These are phyloP conservation scores for Xylaria venustula DNA, from an alignment of 495 filamentous ascomycete genomes.

Conservation along the genomic window DNA sequence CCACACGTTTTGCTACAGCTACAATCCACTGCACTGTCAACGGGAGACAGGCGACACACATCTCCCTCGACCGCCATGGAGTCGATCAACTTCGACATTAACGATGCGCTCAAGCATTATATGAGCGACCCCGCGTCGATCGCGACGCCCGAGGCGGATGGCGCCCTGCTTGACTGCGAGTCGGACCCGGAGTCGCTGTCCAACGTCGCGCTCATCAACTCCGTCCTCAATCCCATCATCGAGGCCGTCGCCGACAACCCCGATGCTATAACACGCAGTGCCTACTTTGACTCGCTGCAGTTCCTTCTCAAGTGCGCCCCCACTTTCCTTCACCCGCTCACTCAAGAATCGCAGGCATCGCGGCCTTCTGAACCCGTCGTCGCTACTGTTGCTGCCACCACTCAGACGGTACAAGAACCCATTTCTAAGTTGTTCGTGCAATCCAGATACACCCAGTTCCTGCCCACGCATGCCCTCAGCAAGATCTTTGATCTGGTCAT, in stretches of 20 bases:
- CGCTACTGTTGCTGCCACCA: constrained; percentile 8
- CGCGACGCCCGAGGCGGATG: constrained; percentile 82
- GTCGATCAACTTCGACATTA: constrained; percentile 83
- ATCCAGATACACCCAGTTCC: constrained; percentile 75
- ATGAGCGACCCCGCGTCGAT: constrained; percentile 84
- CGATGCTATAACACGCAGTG: constrained; percentile 75
- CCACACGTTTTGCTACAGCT: neutral
- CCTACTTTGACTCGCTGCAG: constrained; percentile 86
- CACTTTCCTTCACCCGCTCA: constrained; percentile 48
- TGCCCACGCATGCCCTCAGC: constrained; percentile 78
- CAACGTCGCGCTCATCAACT: constrained; percentile 70
- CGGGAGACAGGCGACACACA: constrained; percentile 11
- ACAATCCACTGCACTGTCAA: constrained; percentile 9
- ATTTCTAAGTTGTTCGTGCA: constrained; percentile 65
- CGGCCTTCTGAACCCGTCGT: neutral
- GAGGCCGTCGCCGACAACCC: constrained; percentile 91
- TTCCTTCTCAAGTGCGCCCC: constrained; percentile 94
- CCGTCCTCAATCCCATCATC: constrained; percentile 84
- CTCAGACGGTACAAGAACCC: constrained; percentile 21
- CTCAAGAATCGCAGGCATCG: neutral
- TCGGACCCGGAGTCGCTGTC: constrained; percentile 83
- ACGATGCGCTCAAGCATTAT: constrained; percentile 91
- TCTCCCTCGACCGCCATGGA: constrained; percentile 59
- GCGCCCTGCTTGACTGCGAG: constrained; percentile 85
- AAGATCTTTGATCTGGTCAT: constrained; percentile 93